phyloP scores from a whole-genome alignment of 116 monocot genomes.

The Papilionanthe hybrid region DNA sequence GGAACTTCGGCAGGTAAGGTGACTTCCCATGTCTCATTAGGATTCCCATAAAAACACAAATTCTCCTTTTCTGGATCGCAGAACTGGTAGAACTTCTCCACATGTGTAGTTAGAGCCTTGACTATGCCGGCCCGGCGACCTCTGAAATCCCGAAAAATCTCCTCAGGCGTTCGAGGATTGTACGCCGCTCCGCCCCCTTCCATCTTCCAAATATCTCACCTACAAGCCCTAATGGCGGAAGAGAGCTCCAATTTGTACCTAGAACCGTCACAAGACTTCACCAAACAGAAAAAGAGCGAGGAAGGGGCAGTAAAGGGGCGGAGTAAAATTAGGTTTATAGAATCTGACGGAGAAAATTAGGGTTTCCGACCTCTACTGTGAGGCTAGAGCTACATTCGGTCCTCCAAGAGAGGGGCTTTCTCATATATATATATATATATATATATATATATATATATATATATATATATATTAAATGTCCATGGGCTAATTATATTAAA shows the following conservation, averaged over 20 bases:
- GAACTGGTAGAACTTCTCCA: conserved; percentile 27
- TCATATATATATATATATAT: too few relatives aligned
- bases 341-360: not conserved
- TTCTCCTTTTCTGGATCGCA: conserved; percentile 25
- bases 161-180: conserved; percentile 40
- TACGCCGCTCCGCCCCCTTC: conserved; percentile 20
- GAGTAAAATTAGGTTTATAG: conserved; percentile 1
- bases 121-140: conserved; percentile 35
- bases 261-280: too few relatives aligned
- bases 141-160: conserved; percentile 40
- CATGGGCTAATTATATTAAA: too few relatives aligned
- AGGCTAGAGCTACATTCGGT: not conserved
- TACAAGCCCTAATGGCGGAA: too few relatives aligned
- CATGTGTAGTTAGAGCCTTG: conserved; percentile 43
- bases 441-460: too few relatives aligned
- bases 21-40: too few relatives aligned
- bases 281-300: too few relatives aligned
- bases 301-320: not conserved
- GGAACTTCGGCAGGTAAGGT: too few relatives aligned
- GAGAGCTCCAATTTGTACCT: too few relatives aligned
- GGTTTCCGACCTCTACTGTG: not conserved
- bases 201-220: conserved; percentile 13
- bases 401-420: not conserved
- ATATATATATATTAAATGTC: too few relatives aligned
- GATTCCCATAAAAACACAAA: conserved; percentile 22